Percentiles rank a stretch among this genome's conserved stretches.
Conservation (phyloP, 768 basidiomycete species). For the Rubroboletus pulcherrimus region DNA sequence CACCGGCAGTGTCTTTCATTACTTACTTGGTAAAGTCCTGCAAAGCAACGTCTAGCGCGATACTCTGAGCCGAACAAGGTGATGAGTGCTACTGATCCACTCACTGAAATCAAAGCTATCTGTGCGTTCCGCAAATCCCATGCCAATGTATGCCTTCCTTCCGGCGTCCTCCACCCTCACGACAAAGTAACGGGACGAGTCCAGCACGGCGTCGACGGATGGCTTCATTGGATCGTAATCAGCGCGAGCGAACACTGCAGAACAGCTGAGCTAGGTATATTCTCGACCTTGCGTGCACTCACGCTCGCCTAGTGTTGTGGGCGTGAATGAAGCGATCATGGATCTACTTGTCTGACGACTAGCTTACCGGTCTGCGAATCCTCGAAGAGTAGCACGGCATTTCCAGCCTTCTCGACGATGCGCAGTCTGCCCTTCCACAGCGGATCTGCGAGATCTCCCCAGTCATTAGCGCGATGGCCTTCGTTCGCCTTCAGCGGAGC, state of each 20-base stretch:
- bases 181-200: constrained; percentile 94
- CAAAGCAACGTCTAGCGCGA: constrained; percentile 65
- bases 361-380: constrained; percentile 70
- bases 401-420: constrained; percentile 71
- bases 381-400: constrained; percentile 74
- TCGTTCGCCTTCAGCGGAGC: constrained; percentile 83
- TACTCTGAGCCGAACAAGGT: constrained; percentile 4
- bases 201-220: constrained; percentile 91
- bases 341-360: neutral
- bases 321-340: constrained; percentile 1
- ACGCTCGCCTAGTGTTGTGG: constrained; percentile 57
- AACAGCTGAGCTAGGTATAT: constrained; percentile 4
- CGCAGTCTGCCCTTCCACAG: constrained; percentile 92
- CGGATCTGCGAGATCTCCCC: constrained; percentile 81
- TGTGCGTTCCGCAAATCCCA: constrained; percentile 86
- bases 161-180: constrained; percentile 86
- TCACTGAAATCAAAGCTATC: constrained; percentile 92
- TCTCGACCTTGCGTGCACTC: constrained; percentile 28
- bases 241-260: constrained; percentile 80
- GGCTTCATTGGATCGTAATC: constrained; percentile 76
- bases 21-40: constrained; percentile 81
- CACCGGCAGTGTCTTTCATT: neutral
- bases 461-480: constrained; percentile 88
- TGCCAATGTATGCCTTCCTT: constrained; percentile 87
- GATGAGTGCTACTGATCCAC: constrained; percentile 25